Conservation (phyloP, 164 flowering plant genomes). For the Kalanchoe fedtschenkoi region DNA sequence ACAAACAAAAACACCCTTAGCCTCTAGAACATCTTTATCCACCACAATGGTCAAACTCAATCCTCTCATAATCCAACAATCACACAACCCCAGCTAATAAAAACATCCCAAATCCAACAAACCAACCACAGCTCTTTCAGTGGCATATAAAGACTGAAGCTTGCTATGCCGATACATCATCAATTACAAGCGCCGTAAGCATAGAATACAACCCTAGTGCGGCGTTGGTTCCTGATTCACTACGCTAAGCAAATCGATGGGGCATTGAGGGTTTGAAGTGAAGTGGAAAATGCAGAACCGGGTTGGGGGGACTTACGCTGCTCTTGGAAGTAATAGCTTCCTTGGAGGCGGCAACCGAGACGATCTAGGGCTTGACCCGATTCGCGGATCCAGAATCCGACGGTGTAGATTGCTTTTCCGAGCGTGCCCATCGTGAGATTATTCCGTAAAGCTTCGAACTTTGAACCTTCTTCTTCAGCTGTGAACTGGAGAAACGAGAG, state of each 20-base stretch:
- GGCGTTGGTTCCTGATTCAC: not conserved
- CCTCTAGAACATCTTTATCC: too few species aligned
- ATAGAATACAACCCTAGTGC: too few species aligned
- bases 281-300: too few species aligned
- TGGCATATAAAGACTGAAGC: too few species aligned
- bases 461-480: not conserved
- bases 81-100: not conserved
- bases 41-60: not conserved
- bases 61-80: not conserved
- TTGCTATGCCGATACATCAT: too few species aligned
- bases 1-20: too few species aligned
- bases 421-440: conserved; percentile 47
- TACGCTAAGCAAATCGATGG: not conserved
- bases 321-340: conserved; percentile 67
- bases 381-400: conserved; percentile 93
- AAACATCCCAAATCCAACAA: not conserved
- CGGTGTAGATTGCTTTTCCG: conserved; percentile 73
- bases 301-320: conserved; percentile 37
- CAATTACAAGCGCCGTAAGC: too few species aligned
- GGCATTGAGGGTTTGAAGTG: not conserved
- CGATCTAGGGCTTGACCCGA: conserved; percentile 91
- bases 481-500: not conserved
- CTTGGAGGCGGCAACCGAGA: conserved; percentile 81
- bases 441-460: conserved; percentile 2
- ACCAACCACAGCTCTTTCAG: too few species aligned